Conservation (phyloP, 495 filamentous ascomycete species). For the Rhypophila decipiens region DNA sequence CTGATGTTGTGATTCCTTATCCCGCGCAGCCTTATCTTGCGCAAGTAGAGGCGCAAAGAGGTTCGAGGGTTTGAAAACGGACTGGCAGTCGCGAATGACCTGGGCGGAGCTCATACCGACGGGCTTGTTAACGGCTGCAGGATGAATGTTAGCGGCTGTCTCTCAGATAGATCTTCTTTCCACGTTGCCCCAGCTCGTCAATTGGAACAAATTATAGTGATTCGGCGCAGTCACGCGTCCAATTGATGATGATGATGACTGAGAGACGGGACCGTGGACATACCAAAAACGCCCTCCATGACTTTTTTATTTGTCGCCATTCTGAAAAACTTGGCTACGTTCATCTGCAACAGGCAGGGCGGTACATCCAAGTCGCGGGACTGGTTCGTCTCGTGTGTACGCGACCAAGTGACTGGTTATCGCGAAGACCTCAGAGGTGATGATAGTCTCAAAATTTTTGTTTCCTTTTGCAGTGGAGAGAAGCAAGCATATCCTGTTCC, state of each 20-base stretch:
- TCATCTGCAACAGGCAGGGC: no score
- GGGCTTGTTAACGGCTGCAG: slow-evolving; percentile 85
- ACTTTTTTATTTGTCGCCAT: no score
- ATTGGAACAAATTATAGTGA: not conserved
- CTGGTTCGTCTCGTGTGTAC: no score
- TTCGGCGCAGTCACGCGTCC: not conserved
- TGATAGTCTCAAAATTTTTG: no score
- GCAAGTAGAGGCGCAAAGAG: slow-evolving; percentile 70
- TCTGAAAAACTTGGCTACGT: no score
- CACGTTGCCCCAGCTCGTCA: not conserved
- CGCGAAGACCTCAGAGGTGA: no score
- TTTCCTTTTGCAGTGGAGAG: no score
- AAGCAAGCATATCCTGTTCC: no score
- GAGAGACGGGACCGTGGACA: not conserved
- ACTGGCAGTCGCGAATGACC: slow-evolving; percentile 76
- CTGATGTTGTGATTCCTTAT: slow-evolving; percentile 48
- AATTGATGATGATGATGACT: not conserved
- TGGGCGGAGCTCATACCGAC: slow-evolving; percentile 76
- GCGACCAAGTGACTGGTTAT: no score
- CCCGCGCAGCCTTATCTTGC: slow-evolving; percentile 45
- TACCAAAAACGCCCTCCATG: slow-evolving; percentile 77
- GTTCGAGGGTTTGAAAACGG: slow-evolving; percentile 70
- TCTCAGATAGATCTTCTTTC: not conserved
- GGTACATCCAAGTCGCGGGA: no score
- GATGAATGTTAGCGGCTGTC: not conserved